A percentile compares a stretch with the other conserved stretches of the same genome.
Evolutionary conservation across 768 basidiomycete species (phyloP).

Genomic region (Hebeloma cylindrosporum): DNA sequence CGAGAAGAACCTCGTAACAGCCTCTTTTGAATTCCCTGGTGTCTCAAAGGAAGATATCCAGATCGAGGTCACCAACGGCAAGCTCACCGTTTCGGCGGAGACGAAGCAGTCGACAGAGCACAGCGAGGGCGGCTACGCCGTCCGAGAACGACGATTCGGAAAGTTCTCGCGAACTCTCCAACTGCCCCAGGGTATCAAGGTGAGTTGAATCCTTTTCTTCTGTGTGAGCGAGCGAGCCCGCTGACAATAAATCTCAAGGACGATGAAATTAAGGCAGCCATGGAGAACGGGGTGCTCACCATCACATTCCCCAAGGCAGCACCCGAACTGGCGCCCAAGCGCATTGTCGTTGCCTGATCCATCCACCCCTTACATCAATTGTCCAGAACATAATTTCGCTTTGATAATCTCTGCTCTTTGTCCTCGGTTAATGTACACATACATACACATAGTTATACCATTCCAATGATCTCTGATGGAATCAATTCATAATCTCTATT

Average conservation of each 20-base stretch:
- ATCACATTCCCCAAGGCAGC: too few species aligned
- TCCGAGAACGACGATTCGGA: constrained; percentile 51
- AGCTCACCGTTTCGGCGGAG: constrained; percentile 52
- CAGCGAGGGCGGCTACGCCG: constrained; percentile 35
- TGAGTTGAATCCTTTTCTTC: constrained; percentile 24
- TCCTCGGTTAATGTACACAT: too few species aligned
- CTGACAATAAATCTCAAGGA: too few species aligned
- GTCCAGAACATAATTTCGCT: too few species aligned
- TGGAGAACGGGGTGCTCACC: too few species aligned
- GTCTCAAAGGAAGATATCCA: constrained; percentile 48
- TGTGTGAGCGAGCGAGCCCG: too few species aligned
- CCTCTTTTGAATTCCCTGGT: constrained; percentile 57
- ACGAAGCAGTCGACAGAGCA: constrained; percentile 28
- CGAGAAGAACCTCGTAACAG: constrained; percentile 47
- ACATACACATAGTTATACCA: too few species aligned
- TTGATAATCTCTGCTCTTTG: too few species aligned
- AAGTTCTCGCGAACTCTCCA: constrained; percentile 43
- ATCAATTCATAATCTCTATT: too few species aligned
- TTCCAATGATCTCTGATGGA: too few species aligned
- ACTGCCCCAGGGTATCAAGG: constrained; percentile 54
- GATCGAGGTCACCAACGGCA: constrained; percentile 49
- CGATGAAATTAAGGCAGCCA: too few species aligned
- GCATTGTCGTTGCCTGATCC: background rate
- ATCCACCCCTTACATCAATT: too few species aligned
- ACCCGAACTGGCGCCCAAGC: background rate